Conservation (phyloP, 2,329 filamentous ascomycete species). For the Venturia aucupariae region DNA sequence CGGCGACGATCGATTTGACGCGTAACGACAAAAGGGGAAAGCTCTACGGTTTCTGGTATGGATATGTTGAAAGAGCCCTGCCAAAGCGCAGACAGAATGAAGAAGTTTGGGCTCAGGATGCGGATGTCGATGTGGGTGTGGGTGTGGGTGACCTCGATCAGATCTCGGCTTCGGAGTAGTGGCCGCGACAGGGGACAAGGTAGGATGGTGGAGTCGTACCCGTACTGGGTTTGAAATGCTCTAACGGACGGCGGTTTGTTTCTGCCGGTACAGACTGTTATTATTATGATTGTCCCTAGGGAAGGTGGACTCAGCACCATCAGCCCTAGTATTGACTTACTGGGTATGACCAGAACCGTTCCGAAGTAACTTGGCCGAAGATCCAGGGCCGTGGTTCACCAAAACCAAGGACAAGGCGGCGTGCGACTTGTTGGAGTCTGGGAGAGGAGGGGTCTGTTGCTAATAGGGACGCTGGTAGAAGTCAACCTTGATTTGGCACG, state of each 20-base stretch:
- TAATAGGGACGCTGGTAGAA: no score
- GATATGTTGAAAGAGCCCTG: neutral
- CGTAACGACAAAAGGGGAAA: neutral
- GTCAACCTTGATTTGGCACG: no score
- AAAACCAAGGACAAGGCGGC: no score
- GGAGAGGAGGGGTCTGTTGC: no score
- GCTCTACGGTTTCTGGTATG: no score
- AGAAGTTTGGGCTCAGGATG: neutral
- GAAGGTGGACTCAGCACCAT: no score
- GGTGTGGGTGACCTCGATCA: neutral
- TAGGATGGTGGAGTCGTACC: neutral
- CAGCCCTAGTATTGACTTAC: neutral
- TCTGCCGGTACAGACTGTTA: neutral
- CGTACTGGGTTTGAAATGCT: neutral
- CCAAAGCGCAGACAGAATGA: neutral
- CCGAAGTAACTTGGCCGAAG: neutral
- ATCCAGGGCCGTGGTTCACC: no score
- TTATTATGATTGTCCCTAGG: neutral
- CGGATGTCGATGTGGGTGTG: neutral
- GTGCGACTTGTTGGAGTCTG: no score
- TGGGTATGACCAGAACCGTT: neutral
- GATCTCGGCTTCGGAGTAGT: neutral
- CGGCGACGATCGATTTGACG: neutral
- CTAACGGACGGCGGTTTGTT: neutral
- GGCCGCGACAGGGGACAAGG: conserved; percentile 2